phyloP scores from a whole-genome alignment of 73 alveolate species.

The Breviolum minutum region DNA sequence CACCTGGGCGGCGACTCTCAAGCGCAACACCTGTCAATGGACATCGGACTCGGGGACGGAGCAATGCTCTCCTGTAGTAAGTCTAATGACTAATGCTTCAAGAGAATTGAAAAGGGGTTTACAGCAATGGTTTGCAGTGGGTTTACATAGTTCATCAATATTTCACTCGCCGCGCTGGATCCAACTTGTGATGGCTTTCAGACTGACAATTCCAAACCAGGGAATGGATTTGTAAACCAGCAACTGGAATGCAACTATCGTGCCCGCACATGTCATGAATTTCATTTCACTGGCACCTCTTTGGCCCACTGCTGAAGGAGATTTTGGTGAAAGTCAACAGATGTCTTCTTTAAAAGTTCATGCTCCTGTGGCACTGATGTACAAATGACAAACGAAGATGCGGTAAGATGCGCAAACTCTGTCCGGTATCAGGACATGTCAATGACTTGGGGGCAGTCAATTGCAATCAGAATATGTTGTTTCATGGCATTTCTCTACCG shows the following conservation, averaged over 20 bases:
- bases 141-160: too few relatives aligned
- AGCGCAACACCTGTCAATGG: conserved; percentile 43
- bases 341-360: conserved; percentile 18
- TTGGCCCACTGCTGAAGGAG: conserved; percentile 57
- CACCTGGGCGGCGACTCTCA: conserved; percentile 73
- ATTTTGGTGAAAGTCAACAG: neutral
- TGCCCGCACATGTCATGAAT: too few relatives aligned
- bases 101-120: too few relatives aligned
- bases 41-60: too few relatives aligned
- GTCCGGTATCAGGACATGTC: neutral
- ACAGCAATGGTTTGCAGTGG: too few relatives aligned
- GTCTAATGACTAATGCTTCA: too few relatives aligned
- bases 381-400: neutral
- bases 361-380: neutral
- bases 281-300: conserved; percentile 5
- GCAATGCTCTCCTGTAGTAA: too few relatives aligned
- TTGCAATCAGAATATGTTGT: neutral
- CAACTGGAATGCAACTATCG: too few relatives aligned
- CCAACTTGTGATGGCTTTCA: too few relatives aligned
- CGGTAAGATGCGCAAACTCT: neutral
- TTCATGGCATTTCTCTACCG: neutral
- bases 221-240: too few relatives aligned
- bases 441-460: neutral
- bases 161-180: too few relatives aligned
- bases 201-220: neutral